phyloP scores from a whole-genome alignment of 192 early-diverging fungal genomes.

The Linnemannia exigua region DNA sequence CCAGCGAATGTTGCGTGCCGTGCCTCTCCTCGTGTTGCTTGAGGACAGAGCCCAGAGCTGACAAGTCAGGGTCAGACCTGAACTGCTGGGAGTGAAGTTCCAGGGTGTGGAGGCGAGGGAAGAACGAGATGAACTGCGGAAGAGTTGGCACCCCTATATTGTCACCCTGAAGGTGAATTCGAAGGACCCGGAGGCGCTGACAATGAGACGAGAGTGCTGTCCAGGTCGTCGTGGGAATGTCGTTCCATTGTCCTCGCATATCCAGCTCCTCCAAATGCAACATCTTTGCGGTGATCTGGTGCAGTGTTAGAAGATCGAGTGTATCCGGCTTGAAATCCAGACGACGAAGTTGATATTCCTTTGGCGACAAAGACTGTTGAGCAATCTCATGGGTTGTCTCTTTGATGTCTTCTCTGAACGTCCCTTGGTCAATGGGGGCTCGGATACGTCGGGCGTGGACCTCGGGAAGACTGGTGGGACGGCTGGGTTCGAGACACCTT shows the following conservation, averaged over 20 bases:
- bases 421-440: neutral
- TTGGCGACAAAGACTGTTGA: neutral
- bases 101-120: constrained; percentile 9
- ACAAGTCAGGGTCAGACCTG: constrained; percentile 19
- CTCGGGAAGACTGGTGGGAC: neutral
- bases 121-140: constrained; percentile 5
- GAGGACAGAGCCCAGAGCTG: neutral
- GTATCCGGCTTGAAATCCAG: neutral
- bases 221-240: constrained; percentile 18
- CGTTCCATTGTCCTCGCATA: constrained; percentile 21
- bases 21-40: neutral
- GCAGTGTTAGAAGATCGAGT: neutral
- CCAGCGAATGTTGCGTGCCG: constrained; percentile 6
- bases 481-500: neutral
- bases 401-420: neutral
- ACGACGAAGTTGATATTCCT: neutral
- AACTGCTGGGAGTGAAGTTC: constrained; percentile 9
- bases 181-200: neutral
- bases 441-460: neutral
- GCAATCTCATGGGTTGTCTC: neutral
- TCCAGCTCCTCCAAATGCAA: constrained; percentile 24
- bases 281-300: neutral
- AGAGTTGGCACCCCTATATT: neutral
- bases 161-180: constrained; percentile 8
- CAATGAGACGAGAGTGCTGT: constrained; percentile 1